A percentile compares a stretch with the other conserved stretches of the same genome.
Evolutionary conservation across 1,284 basidiomycete genomes (phyloP).

Genomic region (Chondrostereum purpureum): DNA sequence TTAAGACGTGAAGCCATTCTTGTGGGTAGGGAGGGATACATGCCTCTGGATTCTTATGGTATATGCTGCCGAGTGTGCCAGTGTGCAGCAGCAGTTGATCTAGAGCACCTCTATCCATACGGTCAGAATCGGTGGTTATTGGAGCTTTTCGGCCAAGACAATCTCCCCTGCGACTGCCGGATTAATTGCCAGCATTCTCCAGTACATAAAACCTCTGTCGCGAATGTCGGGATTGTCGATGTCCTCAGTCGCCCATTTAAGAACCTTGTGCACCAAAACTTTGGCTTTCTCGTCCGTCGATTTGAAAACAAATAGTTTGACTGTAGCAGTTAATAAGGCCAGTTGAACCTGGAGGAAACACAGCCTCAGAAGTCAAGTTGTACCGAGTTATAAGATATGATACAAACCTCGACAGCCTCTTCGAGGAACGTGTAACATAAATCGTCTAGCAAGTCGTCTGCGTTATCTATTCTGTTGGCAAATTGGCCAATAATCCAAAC

Average conservation of each 20-base stretch:
- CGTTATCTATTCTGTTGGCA: conserved; percentile 93
- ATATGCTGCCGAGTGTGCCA: conserved; percentile 79
- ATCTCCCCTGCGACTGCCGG: conserved; percentile 86
- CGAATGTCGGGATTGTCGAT: conserved; percentile 96
- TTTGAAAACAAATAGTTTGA: conserved; percentile 96
- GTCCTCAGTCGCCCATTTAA: conserved; percentile 97
- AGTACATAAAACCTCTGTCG: conserved; percentile 99
- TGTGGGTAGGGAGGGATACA: conserved; percentile 3
- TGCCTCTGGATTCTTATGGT: conserved; percentile 86
- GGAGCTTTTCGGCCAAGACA: conserved; percentile 92
- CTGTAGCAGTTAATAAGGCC: conserved; percentile 88
- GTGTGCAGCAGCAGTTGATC: conserved; percentile 84
- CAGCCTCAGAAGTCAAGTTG: neutral
- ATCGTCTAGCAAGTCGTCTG: conserved; percentile 92
- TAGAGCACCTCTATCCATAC: conserved; percentile 92
- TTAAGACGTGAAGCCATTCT: no score
- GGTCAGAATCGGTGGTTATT: conserved; percentile 96
- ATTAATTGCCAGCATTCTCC: conserved; percentile 93
- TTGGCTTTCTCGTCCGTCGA: conserved; percentile 79
- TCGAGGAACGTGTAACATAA: conserved; percentile 89
- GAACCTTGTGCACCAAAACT: conserved; percentile 87
- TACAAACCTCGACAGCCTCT: conserved; percentile 79
- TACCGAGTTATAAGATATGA: conserved; percentile 1
- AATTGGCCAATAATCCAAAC: conserved; percentile 99
- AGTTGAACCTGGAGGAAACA: conserved; percentile 74